Base-by-base conservation (phyloP, 192 early-diverging fungal species). In the Entrophospora sp. region DNA sequence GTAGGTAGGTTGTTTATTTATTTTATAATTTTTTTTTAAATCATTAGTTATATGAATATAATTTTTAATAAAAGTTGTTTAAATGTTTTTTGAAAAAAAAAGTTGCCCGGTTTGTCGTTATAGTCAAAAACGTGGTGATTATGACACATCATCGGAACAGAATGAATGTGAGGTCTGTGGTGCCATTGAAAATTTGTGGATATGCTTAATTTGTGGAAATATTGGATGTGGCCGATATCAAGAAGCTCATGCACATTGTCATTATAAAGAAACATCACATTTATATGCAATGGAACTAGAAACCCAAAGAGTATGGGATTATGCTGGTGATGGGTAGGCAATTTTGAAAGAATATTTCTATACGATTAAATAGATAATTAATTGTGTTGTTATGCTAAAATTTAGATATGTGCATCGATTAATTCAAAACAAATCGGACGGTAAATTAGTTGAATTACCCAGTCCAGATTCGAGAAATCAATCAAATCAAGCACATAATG, bases 301-400 rank as follows among this genome's bases (percentile, higher is more conserved):
- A 52, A 97, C 92, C 12, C 96, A 99, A 74, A 73, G 92, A 2
- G 95, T 99, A 44, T 99, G 96, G 96, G 96, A 99, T 71, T 99
- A 99, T 76, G 88, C 84, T 1, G 91, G 95, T 5, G 96, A 99
- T 70, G 95, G 92, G 44, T 89, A 46, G 42, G 62, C 7, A 30
- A 25, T 36, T 31, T 3, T n/a, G n/a, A n/a, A n/a, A n/a, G n/a
- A n/a, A n/a, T n/a, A n/a, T n/a, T n/a, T n/a, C n/a, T n/a, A n/a
- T n/a, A n/a, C n/a, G n/a, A n/a, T n/a, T n/a, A n/a, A n/a, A n/a
- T n/a, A n/a, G n/a, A n/a, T n/a, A n/a, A n/a, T n/a, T n/a, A n/a
- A n/a, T n/a, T n/a, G n/a, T n/a, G 28, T 36, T 22, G 1, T 56
- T 35, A 35, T 37, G 13, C 1, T 20, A 56, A 22, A 24, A 20